These are phyloP conservation scores for Cryptosporidium bovis DNA, from an alignment of 169 alveolate species.

Conservation along the genomic window DNA sequence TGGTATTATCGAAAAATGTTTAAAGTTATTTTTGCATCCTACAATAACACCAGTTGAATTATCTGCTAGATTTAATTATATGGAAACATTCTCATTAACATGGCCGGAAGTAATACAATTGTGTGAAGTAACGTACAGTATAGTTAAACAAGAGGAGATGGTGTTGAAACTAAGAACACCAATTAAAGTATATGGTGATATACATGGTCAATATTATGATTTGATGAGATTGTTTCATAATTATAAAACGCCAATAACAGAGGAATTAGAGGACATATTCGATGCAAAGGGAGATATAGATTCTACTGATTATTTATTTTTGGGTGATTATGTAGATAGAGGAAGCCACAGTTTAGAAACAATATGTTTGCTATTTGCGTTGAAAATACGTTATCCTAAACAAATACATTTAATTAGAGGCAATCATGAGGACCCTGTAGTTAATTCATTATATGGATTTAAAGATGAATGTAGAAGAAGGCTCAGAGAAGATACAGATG, in stretches of 20 bases:
- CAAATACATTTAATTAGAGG: conserved; percentile 98
- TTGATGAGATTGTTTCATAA: conserved; percentile 94
- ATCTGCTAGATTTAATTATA: conserved; percentile 67
- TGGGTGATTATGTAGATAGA: conserved; percentile 99
- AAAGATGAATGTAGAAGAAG: conserved; percentile 98
- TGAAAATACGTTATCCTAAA: conserved; percentile 95
- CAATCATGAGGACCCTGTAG: conserved; percentile 98
- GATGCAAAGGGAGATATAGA: conserved; percentile 78
- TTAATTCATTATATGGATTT: conserved; percentile 98
- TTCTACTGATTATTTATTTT: conserved; percentile 90
- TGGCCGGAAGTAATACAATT: conserved; percentile 84
- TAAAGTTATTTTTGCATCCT: conserved; percentile 60
- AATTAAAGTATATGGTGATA: conserved; percentile 97
- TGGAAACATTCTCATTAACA: conserved; percentile 76
- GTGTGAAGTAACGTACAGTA: conserved; percentile 80
- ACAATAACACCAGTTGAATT: conserved; percentile 64
- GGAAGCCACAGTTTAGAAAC: conserved; percentile 94
- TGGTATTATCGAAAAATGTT: conserved; percentile 50
- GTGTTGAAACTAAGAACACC: conserved; percentile 97
- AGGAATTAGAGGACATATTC: conserved; percentile 83
- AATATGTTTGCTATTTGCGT: conserved; percentile 95
- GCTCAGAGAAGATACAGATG: conserved; percentile 95
- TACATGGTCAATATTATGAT: conserved; percentile 98
- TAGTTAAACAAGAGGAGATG: conserved; percentile 94
- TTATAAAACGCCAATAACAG: conserved; percentile 89